Conservation (phyloP, 2,329 filamentous ascomycete genomes). For the Teratosphaeria pseudoeucalypti region DNA sequence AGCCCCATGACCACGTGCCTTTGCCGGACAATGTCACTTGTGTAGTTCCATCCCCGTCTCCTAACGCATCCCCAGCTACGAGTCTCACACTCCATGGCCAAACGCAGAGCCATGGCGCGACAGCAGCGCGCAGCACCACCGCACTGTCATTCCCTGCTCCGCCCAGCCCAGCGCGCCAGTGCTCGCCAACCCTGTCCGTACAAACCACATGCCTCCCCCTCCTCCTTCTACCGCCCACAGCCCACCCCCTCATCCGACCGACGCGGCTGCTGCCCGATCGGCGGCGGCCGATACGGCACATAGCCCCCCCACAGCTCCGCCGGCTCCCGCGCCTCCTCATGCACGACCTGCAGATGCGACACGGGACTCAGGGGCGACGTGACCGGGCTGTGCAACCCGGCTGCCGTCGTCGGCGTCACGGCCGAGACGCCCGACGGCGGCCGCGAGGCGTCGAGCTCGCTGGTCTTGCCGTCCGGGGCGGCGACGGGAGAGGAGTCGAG, state of each 20-base stretch:
- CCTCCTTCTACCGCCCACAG: neutral
- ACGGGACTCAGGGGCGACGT: neutral
- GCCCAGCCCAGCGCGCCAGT: neutral
- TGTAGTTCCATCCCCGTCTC: no score
- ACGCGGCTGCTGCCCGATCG: neutral
- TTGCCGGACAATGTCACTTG: neutral
- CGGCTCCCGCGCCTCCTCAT: conserved; percentile 5
- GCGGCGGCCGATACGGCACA: conserved; percentile 7
- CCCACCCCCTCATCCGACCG: neutral
- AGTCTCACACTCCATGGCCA: no score
- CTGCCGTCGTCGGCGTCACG: neutral
- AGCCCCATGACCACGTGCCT: neutral
- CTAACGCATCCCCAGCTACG: neutral
- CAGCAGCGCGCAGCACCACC: no score
- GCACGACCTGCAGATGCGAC: conserved; percentile 1
- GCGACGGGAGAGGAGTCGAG: conserved; percentile 10
- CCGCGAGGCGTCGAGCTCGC: conserved; percentile 7
- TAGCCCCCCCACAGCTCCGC: conserved; percentile 11
- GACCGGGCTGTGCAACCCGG: neutral
- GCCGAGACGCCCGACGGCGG: neutral
- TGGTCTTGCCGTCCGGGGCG: neutral
- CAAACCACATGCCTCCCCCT: neutral
- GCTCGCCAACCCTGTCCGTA: neutral
- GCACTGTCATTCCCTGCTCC: no score
- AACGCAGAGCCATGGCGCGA: no score